Evolutionary conservation across 2,329 filamentous ascomycete species (phyloP).

Genomic region (Neofusicoccum laricinum): DNA sequence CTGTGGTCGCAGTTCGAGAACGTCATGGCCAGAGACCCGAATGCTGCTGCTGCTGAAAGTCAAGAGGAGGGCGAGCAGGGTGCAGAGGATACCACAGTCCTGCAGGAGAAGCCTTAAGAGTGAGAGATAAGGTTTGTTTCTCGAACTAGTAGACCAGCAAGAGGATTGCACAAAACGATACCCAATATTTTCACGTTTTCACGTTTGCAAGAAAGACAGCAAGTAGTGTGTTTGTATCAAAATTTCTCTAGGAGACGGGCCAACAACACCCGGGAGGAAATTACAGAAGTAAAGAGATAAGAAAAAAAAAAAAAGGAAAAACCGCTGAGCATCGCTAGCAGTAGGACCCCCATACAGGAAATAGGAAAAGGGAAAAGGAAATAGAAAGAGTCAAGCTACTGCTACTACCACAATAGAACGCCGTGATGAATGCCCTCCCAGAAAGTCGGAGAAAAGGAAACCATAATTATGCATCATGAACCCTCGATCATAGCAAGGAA

Average conservation of each 20-base stretch:
- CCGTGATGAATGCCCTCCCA: constrained; percentile 16
- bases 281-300: constrained; percentile 4
- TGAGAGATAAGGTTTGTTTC: constrained; percentile 14
- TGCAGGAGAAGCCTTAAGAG: neutral
- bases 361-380: constrained; percentile 19
- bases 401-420: constrained; percentile 14
- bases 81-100: constrained; percentile 14
- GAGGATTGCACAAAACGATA: neutral
- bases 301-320: neutral
- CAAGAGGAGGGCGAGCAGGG: constrained; percentile 23
- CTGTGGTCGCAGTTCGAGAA: constrained; percentile 97
- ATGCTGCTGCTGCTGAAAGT: constrained; percentile 19
- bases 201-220: neutral
- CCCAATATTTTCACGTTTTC: neutral
- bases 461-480: constrained; percentile 14
- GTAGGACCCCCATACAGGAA: neutral
- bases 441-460: neutral
- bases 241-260: neutral
- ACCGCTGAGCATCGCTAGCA: constrained; percentile 10
- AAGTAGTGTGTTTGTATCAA: neutral
- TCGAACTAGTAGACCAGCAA: neutral
- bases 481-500: constrained; percentile 13
- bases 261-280: neutral
- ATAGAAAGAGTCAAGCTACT: too few species aligned
- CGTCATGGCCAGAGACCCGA: constrained; percentile 68